Evolutionary conservation across 306 rosid species (phyloP), one percentile per base, ranked within the genome.

Genomic region (Prunus fruticosa): DNA sequence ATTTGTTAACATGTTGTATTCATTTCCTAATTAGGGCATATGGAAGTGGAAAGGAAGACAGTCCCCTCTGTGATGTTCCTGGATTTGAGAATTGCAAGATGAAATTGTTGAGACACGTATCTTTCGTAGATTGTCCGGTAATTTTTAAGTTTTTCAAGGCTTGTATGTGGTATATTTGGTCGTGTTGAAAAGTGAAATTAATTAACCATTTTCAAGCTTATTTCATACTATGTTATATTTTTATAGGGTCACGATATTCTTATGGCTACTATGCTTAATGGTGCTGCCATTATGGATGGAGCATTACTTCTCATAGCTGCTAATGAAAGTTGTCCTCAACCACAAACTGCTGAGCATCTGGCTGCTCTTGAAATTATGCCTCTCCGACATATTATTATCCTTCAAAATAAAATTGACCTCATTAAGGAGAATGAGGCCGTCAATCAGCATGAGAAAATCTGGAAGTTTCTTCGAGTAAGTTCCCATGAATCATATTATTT

Each of bases 251-350:
- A 94, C 12, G 98, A 94, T 88, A 94, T 94, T 92, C 97, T 94
- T 83, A 92, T 94, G 96, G 98, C 98, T 82, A 94, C 98, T 46
- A 94, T 94, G 98, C 97, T 94, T 80, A 94, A 94, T 71, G 98
- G 98, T 73, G 98, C 98, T n/a, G 98, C 97, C 32, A 92, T 94
- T 79, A 94, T 94, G 98, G 98, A 94, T 41, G 98, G 98, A 64
- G 98, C 97, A 75, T 78, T 92, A 72, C 91, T 94, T 73, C 90
- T 94, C 63, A 94, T 94, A 52, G 97, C 98, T 78, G 98, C 98
- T 30, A 94, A 92, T 83, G 98, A 94, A 86, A 94, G 98, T 69
- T 94, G 98, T 52, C 98, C 98, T 7, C 98, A 92, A 75, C 98
- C 97, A 73, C 98, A 94, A 77, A 94, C 98, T 15, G 89, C 98